phyloP scores from a whole-genome alignment of 2,329 filamentous ascomycete genomes.

The Aureobasidium sp. region DNA sequence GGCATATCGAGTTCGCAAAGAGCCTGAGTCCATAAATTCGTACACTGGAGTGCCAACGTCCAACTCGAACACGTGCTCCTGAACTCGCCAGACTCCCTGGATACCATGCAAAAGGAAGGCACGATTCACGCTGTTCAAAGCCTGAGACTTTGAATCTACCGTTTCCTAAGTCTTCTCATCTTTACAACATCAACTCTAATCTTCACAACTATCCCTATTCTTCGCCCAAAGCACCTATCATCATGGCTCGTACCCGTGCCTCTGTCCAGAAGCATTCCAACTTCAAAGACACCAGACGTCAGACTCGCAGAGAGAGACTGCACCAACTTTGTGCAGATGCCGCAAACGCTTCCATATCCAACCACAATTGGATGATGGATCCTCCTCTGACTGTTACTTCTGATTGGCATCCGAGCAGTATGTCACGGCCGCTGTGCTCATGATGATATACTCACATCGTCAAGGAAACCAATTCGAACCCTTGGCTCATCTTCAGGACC shows the following conservation, averaged over 20 bases:
- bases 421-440: background rate
- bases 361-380: background rate
- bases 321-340: background rate
- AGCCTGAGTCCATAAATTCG: background rate
- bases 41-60: background rate
- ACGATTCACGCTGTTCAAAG: background rate
- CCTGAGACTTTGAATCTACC: background rate
- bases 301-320: background rate
- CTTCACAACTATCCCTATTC: background rate
- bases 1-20: too few species aligned
- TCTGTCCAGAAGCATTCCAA: background rate
- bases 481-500: background rate
- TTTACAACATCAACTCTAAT: background rate
- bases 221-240: background rate
- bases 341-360: background rate
- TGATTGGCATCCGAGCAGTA: background rate
- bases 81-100: background rate
- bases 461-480: conserved; percentile 7
- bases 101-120: background rate
- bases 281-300: background rate
- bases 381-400: background rate
- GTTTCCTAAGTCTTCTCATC: background rate
- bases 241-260: background rate
- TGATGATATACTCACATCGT: background rate
- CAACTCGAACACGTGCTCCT: background rate